These are phyloP conservation scores for Carex parvula DNA, from an alignment of 176 grass and related monocot genomes.

Conservation along the genomic window DNA sequence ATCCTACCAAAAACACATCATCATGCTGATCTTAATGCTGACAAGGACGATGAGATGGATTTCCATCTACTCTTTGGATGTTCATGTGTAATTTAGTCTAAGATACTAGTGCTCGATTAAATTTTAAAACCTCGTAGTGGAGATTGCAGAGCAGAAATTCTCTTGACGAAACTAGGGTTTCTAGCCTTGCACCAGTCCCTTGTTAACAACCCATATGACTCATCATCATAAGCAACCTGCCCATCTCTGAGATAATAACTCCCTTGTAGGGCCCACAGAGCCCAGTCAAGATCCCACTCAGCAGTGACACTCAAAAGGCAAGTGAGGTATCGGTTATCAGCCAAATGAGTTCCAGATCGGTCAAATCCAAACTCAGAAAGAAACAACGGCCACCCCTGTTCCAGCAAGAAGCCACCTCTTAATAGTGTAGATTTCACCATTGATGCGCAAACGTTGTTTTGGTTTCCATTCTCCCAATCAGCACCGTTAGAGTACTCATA, in stretches of 20 bases:
- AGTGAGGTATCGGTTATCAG: slow-evolving; percentile 77
- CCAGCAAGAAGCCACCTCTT: slow-evolving; percentile 67
- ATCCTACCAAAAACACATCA: too few relatives aligned
- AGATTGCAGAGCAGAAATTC: slow-evolving; percentile 57
- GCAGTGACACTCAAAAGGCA: slow-evolving; percentile 78
- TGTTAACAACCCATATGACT: slow-evolving; percentile 75
- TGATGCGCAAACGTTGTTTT: slow-evolving; percentile 62
- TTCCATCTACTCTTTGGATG: background rate
- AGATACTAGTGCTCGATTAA: background rate
- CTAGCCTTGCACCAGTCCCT: slow-evolving; percentile 80
- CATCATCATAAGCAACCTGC: slow-evolving; percentile 72
- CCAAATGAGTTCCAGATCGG: slow-evolving; percentile 54
- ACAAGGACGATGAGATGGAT: background rate
- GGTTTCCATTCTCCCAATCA: slow-evolving; percentile 56
- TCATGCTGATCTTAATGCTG: background rate
- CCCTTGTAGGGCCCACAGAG: slow-evolving; percentile 90
- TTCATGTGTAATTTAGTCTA: background rate
- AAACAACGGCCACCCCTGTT: slow-evolving; percentile 82
- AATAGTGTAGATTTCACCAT: slow-evolving; percentile 39
- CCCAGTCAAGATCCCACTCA: slow-evolving; percentile 88
- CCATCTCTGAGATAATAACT: slow-evolving; percentile 87
- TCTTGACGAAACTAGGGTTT: slow-evolving; percentile 65
- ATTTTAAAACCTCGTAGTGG: slow-evolving; percentile 69
- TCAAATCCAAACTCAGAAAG: slow-evolving; percentile 93
- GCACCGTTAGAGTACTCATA: slow-evolving; percentile 87